Conservation (phyloP, 2,329 filamentous ascomycete species). For the Fusarium sp. region DNA sequence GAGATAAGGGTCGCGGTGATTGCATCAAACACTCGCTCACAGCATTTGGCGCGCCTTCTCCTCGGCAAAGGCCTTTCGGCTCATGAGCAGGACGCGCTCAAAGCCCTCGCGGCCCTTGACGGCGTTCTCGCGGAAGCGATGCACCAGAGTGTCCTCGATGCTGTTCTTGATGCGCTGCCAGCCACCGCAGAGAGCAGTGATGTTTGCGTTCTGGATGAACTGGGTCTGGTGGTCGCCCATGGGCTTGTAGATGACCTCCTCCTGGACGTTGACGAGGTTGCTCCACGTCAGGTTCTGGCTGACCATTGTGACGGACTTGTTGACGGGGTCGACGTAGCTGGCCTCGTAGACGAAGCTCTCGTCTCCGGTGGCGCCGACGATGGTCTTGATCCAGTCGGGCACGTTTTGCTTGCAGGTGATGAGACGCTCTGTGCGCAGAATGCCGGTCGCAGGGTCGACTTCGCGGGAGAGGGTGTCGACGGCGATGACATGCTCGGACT, state of each 20-base stretch:
- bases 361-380: slow-evolving; percentile 79
- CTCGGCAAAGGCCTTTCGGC: slow-evolving; percentile 88
- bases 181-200: slow-evolving; percentile 93
- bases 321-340: slow-evolving; percentile 87
- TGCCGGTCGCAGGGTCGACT: slow-evolving; percentile 66
- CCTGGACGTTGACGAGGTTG: slow-evolving; percentile 89
- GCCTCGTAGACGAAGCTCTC: slow-evolving; percentile 94
- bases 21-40: slow-evolving; percentile 16
- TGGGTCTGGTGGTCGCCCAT: slow-evolving; percentile 70
- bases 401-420: slow-evolving; percentile 72
- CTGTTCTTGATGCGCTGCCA: slow-evolving; percentile 98
- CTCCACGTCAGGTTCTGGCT: slow-evolving; percentile 94
- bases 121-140: slow-evolving; percentile 91
- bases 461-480: slow-evolving; percentile 88
- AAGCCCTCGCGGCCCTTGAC: slow-evolving; percentile 92
- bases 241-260: slow-evolving; percentile 89
- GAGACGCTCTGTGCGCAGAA: slow-evolving; percentile 70
- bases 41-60: slow-evolving; percentile 72
- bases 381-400: slow-evolving; percentile 81
- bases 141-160: slow-evolving; percentile 92
- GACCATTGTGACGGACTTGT: slow-evolving; percentile 94
- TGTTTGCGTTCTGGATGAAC: slow-evolving; percentile 90
- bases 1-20: slow-evolving; percentile 12
- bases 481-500: slow-evolving; percentile 94
- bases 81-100: slow-evolving; percentile 94